Conservation (phyloP, 768 basidiomycete species). For the Rhodocollybia butyracea region DNA sequence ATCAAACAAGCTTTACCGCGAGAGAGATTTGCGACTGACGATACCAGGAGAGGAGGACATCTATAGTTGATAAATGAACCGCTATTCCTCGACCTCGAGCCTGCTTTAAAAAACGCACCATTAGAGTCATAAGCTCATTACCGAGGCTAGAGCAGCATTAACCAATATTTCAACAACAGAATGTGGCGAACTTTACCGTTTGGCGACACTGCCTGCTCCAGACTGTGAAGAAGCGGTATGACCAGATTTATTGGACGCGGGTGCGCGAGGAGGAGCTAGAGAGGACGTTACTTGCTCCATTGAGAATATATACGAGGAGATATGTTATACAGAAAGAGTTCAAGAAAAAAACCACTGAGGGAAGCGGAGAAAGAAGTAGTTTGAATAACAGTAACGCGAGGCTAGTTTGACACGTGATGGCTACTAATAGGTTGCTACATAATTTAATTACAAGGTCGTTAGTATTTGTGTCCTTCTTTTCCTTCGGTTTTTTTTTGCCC, state of each 20-base stretch:
- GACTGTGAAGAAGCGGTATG: constrained; percentile 51
- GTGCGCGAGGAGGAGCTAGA: constrained; percentile 53
- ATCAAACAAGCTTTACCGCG: not conserved
- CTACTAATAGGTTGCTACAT: too few relatives aligned
- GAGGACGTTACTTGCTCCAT: constrained; percentile 78
- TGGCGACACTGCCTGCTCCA: constrained; percentile 75
- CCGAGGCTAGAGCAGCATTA: constrained; percentile 48
- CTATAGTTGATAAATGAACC: constrained; percentile 31
- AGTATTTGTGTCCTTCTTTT: too few relatives aligned
- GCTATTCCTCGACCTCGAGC: not conserved
- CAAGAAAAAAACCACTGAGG: not conserved
- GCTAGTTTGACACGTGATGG: too few relatives aligned
- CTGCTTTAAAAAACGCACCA: constrained; percentile 52
- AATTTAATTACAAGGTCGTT: too few relatives aligned
- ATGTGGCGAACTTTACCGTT: constrained; percentile 49
- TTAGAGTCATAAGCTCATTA: constrained; percentile 84
- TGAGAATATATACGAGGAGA: constrained; percentile 14
- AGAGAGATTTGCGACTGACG: constrained; percentile 40
- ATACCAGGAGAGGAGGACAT: constrained; percentile 90
- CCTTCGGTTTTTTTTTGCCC: too few relatives aligned
- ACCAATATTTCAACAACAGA: constrained; percentile 4
- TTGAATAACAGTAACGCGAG: too few relatives aligned
- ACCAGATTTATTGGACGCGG: constrained; percentile 50
- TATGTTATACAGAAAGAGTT: constrained; percentile 8
- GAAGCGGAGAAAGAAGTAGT: not conserved